Conservation (phyloP, 176 grass and related monocot species). For the Aegilops bicornis region DNA sequence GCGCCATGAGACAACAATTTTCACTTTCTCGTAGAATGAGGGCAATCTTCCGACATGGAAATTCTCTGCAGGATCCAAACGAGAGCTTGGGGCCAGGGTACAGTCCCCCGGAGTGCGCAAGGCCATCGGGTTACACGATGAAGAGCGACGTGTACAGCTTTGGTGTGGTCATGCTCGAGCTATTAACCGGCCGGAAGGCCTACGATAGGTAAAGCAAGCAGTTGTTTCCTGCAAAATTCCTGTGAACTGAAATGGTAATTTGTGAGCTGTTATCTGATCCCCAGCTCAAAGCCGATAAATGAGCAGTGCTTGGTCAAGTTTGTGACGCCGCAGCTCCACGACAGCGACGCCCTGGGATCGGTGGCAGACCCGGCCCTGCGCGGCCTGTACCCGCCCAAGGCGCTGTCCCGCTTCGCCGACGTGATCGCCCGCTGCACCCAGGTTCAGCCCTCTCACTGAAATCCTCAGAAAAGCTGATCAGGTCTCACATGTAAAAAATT, state of each 20-base stretch:
- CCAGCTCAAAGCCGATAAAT: conserved; percentile 59
- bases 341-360: conserved; percentile 50
- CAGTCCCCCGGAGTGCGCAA: conserved; percentile 64
- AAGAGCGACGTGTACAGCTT: conserved; percentile 94
- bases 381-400: conserved; percentile 75
- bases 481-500: neutral
- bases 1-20: neutral
- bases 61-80: conserved; percentile 54
- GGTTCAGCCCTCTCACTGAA: conserved; percentile 52
- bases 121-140: conserved; percentile 55
- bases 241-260: neutral
- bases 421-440: conserved; percentile 64
- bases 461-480: neutral
- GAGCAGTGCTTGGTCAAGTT: conserved; percentile 75
- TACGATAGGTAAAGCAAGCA: conserved; percentile 60
- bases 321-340: conserved; percentile 67
- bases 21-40: neutral
- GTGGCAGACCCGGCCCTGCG: conserved; percentile 81
- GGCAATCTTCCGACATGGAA: neutral
- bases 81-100: conserved; percentile 81
- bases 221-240: neutral
- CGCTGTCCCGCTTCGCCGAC: conserved; percentile 80
- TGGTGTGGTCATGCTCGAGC: conserved; percentile 82
- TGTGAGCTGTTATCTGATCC: neutral
- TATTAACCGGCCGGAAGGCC: conserved; percentile 79